These are phyloP conservation scores for Closterium sp. DNA, from an alignment of 139 green algal species.

Conservation along the genomic window DNA sequence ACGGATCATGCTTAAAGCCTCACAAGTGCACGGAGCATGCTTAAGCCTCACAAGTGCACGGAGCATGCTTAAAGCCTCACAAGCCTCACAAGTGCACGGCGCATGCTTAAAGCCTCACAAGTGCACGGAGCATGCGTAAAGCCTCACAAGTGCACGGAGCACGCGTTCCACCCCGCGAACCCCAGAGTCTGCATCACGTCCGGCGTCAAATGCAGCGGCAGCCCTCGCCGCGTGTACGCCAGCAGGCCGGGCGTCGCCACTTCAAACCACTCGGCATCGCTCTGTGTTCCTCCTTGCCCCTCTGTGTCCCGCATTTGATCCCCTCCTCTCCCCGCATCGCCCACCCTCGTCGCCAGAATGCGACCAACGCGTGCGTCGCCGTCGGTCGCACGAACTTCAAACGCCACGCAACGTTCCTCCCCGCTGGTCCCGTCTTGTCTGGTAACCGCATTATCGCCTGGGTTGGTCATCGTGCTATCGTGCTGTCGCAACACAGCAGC, in stretches of 20 bases:
- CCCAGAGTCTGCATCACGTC: slow-evolving; percentile 16
- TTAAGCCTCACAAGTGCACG: too few relatives aligned
- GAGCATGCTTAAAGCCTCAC: too few relatives aligned
- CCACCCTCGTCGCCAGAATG: neutral
- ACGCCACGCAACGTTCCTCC: neutral
- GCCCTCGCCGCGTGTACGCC: slow-evolving; percentile 4
- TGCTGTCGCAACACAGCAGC: neutral
- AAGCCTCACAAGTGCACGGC: too few relatives aligned
- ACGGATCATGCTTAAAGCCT: too few relatives aligned
- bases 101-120: too few relatives aligned
- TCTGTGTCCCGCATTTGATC: neutral
- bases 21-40: too few relatives aligned
- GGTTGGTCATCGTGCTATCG: neutral
- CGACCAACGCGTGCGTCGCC: neutral
- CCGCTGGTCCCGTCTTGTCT: neutral
- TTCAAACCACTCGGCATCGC: neutral
- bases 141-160: slow-evolving; percentile 11
- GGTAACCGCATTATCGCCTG: neutral
- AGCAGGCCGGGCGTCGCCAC: slow-evolving; percentile 12
- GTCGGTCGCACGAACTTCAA: neutral
- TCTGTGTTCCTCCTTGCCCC: neutral
- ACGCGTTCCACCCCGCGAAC: neutral
- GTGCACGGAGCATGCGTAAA: too few relatives aligned
- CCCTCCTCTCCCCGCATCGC: neutral
- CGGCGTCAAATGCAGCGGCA: slow-evolving; percentile 19